These are phyloP conservation scores for Trypanosoma scelopori DNA, from an alignment of 208 protist genomes.

Conservation along the genomic window DNA sequence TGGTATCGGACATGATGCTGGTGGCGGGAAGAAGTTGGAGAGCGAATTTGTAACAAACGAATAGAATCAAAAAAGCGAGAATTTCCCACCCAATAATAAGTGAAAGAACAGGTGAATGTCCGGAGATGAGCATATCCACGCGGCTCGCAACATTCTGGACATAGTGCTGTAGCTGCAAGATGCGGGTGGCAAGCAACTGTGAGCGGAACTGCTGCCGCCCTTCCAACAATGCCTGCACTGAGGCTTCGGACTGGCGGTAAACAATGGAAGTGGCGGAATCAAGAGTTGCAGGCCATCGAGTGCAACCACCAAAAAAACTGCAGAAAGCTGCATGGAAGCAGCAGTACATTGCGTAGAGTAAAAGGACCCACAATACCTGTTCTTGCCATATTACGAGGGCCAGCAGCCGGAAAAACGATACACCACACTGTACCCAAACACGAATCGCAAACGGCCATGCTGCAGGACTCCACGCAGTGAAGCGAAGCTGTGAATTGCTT, in stretches of 20 bases:
- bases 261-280: conserved; percentile 32
- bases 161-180: conserved; percentile 47
- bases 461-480: conserved; percentile 5
- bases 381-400: conserved; percentile 7
- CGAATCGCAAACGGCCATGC: conserved; percentile 5
- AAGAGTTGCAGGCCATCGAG: conserved; percentile 10
- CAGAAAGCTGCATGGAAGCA: conserved; percentile 5
- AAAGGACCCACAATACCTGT: conserved; percentile 10
- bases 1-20: conserved; percentile 19
- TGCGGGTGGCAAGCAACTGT: conserved; percentile 44
- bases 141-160: conserved; percentile 43
- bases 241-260: conserved; percentile 42
- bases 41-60: conserved; percentile 14
- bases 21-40: conserved; percentile 22
- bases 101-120: conserved; percentile 53
- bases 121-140: conserved; percentile 35
- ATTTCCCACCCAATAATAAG: conserved; percentile 35
- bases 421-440: background rate
- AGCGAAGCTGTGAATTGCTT: conserved; percentile 14
- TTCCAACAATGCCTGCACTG: conserved; percentile 42
- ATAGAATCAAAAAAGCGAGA: conserved; percentile 11
- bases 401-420: conserved; percentile 7
- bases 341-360: conserved; percentile 9
- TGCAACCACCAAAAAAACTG: conserved; percentile 17
- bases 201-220: conserved; percentile 35